phyloP scores from a whole-genome alignment of 2,329 filamentous ascomycete genomes.

The Neofusicoccum cordaticola region DNA sequence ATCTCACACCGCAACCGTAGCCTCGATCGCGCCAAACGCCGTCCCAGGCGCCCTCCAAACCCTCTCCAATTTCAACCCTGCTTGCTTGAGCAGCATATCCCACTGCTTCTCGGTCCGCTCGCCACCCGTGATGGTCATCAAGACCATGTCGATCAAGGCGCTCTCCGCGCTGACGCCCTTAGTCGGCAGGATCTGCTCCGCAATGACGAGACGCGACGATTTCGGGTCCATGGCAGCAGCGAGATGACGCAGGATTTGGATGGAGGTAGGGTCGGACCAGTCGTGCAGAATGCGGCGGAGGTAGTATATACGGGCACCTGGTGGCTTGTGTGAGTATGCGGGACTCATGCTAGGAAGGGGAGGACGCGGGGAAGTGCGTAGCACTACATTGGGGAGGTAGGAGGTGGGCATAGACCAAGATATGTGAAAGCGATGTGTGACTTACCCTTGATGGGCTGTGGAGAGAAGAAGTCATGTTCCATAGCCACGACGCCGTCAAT shows the following conservation, averaged over 20 bases:
- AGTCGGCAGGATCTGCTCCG: constrained; percentile 36
- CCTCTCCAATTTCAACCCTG: constrained; percentile 19
- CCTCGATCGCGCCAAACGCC: constrained; percentile 18
- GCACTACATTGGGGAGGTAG: too few relatives aligned
- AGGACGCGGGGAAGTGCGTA: too few relatives aligned
- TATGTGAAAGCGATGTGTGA: too few relatives aligned
- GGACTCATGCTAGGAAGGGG: too few relatives aligned
- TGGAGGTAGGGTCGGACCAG: constrained; percentile 35
- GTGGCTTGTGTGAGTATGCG: too few relatives aligned
- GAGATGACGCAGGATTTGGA: constrained; percentile 33
- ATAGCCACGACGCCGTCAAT: constrained; percentile 31
- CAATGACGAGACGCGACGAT: constrained; percentile 35
- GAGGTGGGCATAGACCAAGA: too few relatives aligned
- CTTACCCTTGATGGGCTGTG: constrained; percentile 29
- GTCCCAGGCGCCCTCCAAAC: constrained; percentile 14
- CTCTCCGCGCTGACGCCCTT: constrained; percentile 28
- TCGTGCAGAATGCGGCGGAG: constrained; percentile 40
- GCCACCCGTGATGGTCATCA: constrained; percentile 34
- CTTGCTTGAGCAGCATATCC: constrained; percentile 18
- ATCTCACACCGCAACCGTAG: not conserved
- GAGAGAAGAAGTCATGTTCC: constrained; percentile 29
- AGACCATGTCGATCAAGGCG: constrained; percentile 35
- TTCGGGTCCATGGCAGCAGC: constrained; percentile 30
- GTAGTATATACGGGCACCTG: constrained; percentile 36
- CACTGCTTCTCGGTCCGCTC: constrained; percentile 22